A percentile compares a stretch with the other conserved stretches of the same genome.
These are phyloP conservation scores for Kwoniella botswanensis DNA, from an alignment of 768 basidiomycete genomes.

Conservation along the genomic window DNA sequence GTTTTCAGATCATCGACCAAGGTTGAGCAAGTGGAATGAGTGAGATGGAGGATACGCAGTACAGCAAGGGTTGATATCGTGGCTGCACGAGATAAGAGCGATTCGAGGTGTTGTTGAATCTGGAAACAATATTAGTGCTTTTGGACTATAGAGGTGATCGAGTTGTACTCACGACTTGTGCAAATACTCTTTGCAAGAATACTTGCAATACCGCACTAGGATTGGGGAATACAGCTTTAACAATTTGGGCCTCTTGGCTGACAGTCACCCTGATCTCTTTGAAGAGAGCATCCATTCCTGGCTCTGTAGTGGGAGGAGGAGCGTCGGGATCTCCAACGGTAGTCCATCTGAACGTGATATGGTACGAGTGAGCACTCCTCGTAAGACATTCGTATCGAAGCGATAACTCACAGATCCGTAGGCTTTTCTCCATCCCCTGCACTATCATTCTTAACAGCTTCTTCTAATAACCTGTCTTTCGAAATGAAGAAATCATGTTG, in stretches of 20 bases:
- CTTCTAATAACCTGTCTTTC: conserved; percentile 72
- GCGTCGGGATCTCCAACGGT: conserved; percentile 78
- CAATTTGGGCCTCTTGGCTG: conserved; percentile 94
- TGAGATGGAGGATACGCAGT: conserved; percentile 84
- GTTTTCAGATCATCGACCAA: conserved; percentile 90
- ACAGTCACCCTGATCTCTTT: conserved; percentile 87
- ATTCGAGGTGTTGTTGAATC: conserved; percentile 97
- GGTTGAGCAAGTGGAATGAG: conserved; percentile 75
- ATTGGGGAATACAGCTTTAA: conserved; percentile 97
- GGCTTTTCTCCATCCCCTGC: conserved; percentile 32
- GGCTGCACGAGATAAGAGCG: conserved; percentile 74
- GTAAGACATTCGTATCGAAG: conserved; percentile 9
- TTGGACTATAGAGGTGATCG: background rate
- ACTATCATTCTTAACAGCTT: conserved; percentile 62
- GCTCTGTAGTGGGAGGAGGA: conserved; percentile 75
- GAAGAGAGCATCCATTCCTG: conserved; percentile 78
- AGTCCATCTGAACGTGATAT: conserved; percentile 69
- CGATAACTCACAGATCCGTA: conserved; percentile 34
- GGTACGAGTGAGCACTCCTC: background rate
- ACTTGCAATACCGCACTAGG: conserved; percentile 97
- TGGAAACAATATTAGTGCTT: conserved; percentile 52
- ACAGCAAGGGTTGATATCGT: conserved; percentile 86
- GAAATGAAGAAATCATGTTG: conserved; percentile 99
- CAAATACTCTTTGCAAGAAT: conserved; percentile 95
- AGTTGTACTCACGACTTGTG: conserved; percentile 78